Base-by-base conservation (phyloP, 192 early-diverging fungal species). In the Coemansia sp. region DNA sequence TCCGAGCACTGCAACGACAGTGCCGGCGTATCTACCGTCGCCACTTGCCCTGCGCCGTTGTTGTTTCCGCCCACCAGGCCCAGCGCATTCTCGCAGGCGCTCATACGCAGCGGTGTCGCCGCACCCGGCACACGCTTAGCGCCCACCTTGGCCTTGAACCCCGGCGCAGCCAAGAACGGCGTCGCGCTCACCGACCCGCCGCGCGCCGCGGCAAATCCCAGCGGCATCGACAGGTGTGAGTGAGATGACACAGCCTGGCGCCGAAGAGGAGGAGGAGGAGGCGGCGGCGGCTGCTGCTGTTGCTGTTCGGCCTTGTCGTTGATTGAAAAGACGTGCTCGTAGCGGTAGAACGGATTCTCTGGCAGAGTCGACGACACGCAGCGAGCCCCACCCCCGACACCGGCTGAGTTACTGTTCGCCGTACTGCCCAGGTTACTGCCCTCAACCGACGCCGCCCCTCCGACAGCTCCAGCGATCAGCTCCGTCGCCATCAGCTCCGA, bases 261-360 rank as follows among this genome's bases (percentile, higher is more conserved):
- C 56, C 59, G 59, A 39, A 31, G 62, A 31, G 33, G 19, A 3
- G 9, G 36, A n/a, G 34, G 57, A 2, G 24, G 24, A 1, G 24
- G 24, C 24, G 37, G 33, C 17, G 0, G 24, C 24, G 0, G 24
- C 24, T 27, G 24, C 24, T 27, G 24, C 1, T 27, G 14, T 16
- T 42, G 41, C 41, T 17, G 36, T 19, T 70, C 60, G 4, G 14
- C 14, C 14, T 65, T 65, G 7, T 77, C 74, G 68, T 81, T 73
- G 3, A 77, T 37, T 1, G 80, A 66, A 45, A 83, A 83, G 0
- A 77, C 75, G 42, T 77, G 75, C 69, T 83, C 80, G 39, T 66
- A 83, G 4, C 75, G 70, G 65, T 60, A 83, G 24, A 35, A 16
- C 19, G 74, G 62, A 29, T 34, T 19, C 33, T 65, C 68, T 4